A percentile compares a stretch with the other conserved stretches of the same genome.
phyloP scores from a whole-genome alignment of 164 flowering plant species.

The Santalum album region DNA sequence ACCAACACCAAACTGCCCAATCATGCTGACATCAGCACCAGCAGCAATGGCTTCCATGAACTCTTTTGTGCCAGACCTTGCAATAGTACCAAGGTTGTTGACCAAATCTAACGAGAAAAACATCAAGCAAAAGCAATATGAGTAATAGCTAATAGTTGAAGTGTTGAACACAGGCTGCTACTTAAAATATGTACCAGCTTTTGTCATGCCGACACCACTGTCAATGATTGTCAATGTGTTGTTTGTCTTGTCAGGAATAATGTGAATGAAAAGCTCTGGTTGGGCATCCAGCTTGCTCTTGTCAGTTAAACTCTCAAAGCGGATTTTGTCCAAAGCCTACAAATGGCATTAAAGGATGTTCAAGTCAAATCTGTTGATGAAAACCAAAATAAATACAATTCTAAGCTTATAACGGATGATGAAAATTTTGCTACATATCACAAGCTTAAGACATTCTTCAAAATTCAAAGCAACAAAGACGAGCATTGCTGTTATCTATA shows the following conservation, averaged over 20 bases:
- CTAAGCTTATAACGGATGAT: no score
- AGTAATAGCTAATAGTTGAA: no score
- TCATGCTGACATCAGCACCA: slow-evolving; percentile 69
- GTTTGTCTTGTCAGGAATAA: slow-evolving; percentile 51
- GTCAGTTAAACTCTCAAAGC: slow-evolving; percentile 53
- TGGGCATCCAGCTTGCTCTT: slow-evolving; percentile 60
- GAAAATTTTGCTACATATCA: no score
- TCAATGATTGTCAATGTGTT: slow-evolving; percentile 49
- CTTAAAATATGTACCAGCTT: slow-evolving; percentile 31
- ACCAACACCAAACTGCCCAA: slow-evolving; percentile 63
- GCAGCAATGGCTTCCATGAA: slow-evolving; percentile 65
- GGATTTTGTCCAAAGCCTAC: slow-evolving; percentile 42
- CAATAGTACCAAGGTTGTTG: slow-evolving; percentile 53
- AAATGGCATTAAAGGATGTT: not conserved
- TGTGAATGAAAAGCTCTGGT: slow-evolving; percentile 59
- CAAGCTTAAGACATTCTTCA: no score
- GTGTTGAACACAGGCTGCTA: not conserved
- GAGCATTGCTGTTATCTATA: no score
- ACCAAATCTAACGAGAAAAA: slow-evolving; percentile 34
- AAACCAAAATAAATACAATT: no score
- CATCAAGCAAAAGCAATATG: not conserved
- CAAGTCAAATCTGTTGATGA: no score
- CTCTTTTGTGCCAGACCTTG: slow-evolving; percentile 60
- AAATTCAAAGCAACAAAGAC: no score
- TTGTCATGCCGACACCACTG: slow-evolving; percentile 67